These are phyloP conservation scores for Larix sibirica DNA, from an alignment of 83 land plant species.

Conservation along the genomic window DNA sequence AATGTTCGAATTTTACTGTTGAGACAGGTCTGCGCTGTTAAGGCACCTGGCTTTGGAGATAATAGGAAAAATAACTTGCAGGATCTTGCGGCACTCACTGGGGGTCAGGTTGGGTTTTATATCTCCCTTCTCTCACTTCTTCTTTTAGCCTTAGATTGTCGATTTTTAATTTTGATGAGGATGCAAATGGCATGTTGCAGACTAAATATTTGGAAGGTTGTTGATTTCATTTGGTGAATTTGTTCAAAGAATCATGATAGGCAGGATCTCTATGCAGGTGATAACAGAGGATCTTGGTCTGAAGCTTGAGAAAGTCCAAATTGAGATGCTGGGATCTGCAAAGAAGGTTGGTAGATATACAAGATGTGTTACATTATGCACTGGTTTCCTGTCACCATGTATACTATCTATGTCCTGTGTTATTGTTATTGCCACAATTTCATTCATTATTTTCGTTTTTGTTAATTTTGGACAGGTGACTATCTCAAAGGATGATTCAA, in stretches of 20 bases:
- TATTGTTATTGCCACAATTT: background rate
- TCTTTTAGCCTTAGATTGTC: background rate
- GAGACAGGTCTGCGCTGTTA: constrained; percentile 26
- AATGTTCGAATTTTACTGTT: background rate
- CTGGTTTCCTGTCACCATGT: background rate
- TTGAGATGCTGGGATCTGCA: constrained; percentile 57
- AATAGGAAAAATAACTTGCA: constrained; percentile 24
- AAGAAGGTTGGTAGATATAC: constrained; percentile 47
- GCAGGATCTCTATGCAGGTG: constrained; percentile 27
- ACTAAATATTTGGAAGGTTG: background rate
- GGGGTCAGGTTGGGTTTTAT: constrained; percentile 25
- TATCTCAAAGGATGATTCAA: constrained; percentile 85
- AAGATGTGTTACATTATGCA: too few relatives aligned
- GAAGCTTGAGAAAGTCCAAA: constrained; percentile 55
- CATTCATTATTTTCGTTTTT: background rate
- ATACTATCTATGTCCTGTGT: background rate
- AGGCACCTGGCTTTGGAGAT: constrained; percentile 36
- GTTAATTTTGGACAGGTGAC: constrained; percentile 43
- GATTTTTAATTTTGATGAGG: background rate
- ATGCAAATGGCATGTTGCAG: background rate
- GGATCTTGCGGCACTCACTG: constrained; percentile 31
- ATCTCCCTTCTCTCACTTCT: background rate
- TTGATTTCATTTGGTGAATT: background rate
- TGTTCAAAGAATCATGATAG: background rate
- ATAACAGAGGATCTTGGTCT: constrained; percentile 68